Evolutionary conservation across 495 filamentous ascomycete species (phyloP), one percentile per base, ranked within the genome.

Genomic region (Polyplosphaeria fusca): DNA sequence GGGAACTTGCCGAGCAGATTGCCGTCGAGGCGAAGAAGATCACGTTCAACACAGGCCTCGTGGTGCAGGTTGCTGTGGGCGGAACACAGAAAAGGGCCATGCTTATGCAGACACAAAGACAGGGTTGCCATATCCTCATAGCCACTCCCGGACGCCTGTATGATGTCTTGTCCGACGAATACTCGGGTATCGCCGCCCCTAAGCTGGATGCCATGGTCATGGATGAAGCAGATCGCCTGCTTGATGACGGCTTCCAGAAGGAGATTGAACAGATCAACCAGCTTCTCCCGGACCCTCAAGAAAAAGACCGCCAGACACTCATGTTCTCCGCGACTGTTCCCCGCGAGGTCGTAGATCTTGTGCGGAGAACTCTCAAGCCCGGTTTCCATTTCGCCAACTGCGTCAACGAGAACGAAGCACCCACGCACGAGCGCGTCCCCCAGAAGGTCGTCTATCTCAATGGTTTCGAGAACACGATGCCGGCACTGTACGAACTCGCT

Each of bases 1-100:
- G 93, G 54, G 93, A 98, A 73, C 78, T 98, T 58, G 93, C 93
- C 3, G 89, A 95, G 69, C 93, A 98, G 73, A 97, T 98, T 61
- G 87, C 86, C 11, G 81, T 72, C 0, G 93, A 98, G 67, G 91
- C 93, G 2, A 72, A 58, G 39, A 92, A 84, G 67, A 66, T 96
- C n/a, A 78, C 80, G 3, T 38, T 35, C 5, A 73, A 77, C 48
- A 94, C 88, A 0, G 81, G 83, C 5, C 69, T 98, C 27, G 70
- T 85, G 18, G 85, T 95, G 22, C 90, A 95, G 71, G 81, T 82
- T 35, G 94, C 91, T 32, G 93, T 97, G 11, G 93, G 93, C 67
- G 93, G 93, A 16, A 91, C 88, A 0, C 77, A 80, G 61, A 98
- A 96, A 74, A 53, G 63, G 2, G 43, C 61, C 7, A 79, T 83